phyloP scores from a whole-genome alignment of 1,284 basidiomycete species.

The Apiotrichum sp. region DNA sequence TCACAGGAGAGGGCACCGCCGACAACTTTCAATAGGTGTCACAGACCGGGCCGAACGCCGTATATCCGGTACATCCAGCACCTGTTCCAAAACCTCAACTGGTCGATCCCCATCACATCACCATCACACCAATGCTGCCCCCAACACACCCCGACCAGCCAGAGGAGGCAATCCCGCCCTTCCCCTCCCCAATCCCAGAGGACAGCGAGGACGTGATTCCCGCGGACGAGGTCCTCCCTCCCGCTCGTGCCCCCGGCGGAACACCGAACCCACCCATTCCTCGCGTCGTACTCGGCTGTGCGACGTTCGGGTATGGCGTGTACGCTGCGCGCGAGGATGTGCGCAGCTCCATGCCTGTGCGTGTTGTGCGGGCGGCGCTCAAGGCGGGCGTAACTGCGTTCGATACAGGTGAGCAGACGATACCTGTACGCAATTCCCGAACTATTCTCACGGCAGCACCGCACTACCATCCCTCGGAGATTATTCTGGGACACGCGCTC shows the following conservation, averaged over 20 bases:
- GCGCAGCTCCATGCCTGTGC: slow-evolving; percentile 57
- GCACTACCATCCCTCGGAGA: slow-evolving; percentile 86
- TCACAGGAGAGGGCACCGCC: too few species aligned
- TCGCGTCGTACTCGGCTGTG: slow-evolving; percentile 61
- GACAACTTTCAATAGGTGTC: too few species aligned
- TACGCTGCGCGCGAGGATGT: slow-evolving; percentile 66
- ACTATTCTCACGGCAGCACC: slow-evolving; percentile 35
- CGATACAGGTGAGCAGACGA: slow-evolving; percentile 58
- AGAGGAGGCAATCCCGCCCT: slow-evolving; percentile 28
- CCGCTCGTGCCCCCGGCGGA: not conserved
- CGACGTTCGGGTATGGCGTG: slow-evolving; percentile 60
- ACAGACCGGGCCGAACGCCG: too few species aligned
- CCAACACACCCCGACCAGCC: slow-evolving; percentile 33
- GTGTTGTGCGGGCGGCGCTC: slow-evolving; percentile 69
- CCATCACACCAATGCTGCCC: not conserved
- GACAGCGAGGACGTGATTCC: slow-evolving; percentile 24
- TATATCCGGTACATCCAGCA: too few species aligned
- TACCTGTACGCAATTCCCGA: not conserved
- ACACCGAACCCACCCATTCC: slow-evolving; percentile 45
- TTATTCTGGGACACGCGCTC: slow-evolving; percentile 72
- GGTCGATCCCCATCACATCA: too few species aligned
- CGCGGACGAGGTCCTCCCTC: slow-evolving; percentile 20
- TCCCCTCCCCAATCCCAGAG: slow-evolving; percentile 15
- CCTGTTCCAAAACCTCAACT: too few species aligned
- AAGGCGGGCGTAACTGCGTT: slow-evolving; percentile 84